Percentiles rank a stretch among this genome's conserved stretches.
Evolutionary conservation across 192 early-diverging fungal genomes (phyloP).

Genomic region (Phlyctochytrium planicorne): DNA sequence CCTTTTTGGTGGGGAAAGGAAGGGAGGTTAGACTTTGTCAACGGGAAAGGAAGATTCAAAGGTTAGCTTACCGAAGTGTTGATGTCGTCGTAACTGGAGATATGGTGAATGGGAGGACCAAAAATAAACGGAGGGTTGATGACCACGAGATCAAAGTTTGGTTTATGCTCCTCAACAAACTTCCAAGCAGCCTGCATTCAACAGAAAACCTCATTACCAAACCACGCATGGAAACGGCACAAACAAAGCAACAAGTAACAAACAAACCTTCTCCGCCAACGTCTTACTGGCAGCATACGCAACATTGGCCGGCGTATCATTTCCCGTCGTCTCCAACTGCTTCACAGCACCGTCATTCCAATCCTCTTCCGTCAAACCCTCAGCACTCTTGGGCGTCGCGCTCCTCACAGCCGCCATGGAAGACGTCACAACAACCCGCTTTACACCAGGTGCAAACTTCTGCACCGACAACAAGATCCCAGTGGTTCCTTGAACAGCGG

Average conservation of each 20-base stretch:
- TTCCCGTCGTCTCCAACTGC: slow-evolving; percentile 7
- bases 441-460: slow-evolving; percentile 17
- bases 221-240: too few species aligned
- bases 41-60: slow-evolving; percentile 8
- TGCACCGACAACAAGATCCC: slow-evolving; percentile 36
- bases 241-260: too few species aligned
- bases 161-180: slow-evolving; percentile 27
- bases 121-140: slow-evolving; percentile 35
- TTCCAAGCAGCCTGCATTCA: slow-evolving; percentile 37
- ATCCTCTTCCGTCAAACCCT: slow-evolving; percentile 30
- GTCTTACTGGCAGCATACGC: slow-evolving; percentile 36
- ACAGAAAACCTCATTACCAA: too few species aligned
- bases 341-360: slow-evolving; percentile 27
- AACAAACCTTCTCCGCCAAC: slow-evolving; percentile 35
- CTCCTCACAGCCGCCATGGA: slow-evolving; percentile 35
- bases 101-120: slow-evolving; percentile 20
- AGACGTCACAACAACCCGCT: slow-evolving; percentile 47
- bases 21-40: background rate
- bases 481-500: slow-evolving; percentile 46
- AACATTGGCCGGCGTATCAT: slow-evolving; percentile 10
- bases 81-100: background rate
- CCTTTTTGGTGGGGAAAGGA: too few species aligned
- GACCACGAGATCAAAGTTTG: slow-evolving; percentile 20
- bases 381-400: background rate
- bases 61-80: slow-evolving; percentile 29